Conservation (phyloP, 768 basidiomycete genomes). For the Candolleomyces eurysporus region DNA sequence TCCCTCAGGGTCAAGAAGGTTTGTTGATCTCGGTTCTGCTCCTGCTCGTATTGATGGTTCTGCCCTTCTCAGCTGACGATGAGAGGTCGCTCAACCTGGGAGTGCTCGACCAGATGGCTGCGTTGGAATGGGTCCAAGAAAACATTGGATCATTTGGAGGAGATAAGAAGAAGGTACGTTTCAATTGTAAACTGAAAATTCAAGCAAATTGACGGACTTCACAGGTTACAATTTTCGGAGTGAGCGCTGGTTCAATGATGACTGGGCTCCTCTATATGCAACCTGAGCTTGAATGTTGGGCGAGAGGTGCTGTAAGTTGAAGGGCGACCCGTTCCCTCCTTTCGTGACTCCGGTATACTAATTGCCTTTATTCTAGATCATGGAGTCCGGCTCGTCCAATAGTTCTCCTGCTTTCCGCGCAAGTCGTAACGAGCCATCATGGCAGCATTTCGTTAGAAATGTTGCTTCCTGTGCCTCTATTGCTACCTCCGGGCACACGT, state of each 20-base stretch:
- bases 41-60: constrained; percentile 28
- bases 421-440: constrained; percentile 28
- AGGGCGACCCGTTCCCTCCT: not conserved
- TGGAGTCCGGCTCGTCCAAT: constrained; percentile 40
- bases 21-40: constrained; percentile 32
- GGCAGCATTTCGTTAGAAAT: constrained; percentile 36
- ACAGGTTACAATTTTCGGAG: constrained; percentile 38
- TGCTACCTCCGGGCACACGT: constrained; percentile 26
- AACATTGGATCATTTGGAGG: constrained; percentile 64
- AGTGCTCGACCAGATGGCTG: constrained; percentile 42
- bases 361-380: constrained; percentile 25
- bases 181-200: too few relatives aligned
- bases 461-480: constrained; percentile 31
- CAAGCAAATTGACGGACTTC: not conserved
- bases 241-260: not conserved
- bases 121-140: constrained; percentile 54
- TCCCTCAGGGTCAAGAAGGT: constrained; percentile 38
- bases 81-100: constrained; percentile 42
- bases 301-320: constrained; percentile 28
- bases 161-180: constrained; percentile 31
- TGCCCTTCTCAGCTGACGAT: constrained; percentile 25
- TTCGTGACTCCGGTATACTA: too few relatives aligned
- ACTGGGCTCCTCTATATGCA: constrained; percentile 36
- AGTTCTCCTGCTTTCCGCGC: constrained; percentile 30
- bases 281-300: constrained; percentile 28